Conservation (phyloP, 768 basidiomycete genomes). For the Tremella mesenterica region DNA sequence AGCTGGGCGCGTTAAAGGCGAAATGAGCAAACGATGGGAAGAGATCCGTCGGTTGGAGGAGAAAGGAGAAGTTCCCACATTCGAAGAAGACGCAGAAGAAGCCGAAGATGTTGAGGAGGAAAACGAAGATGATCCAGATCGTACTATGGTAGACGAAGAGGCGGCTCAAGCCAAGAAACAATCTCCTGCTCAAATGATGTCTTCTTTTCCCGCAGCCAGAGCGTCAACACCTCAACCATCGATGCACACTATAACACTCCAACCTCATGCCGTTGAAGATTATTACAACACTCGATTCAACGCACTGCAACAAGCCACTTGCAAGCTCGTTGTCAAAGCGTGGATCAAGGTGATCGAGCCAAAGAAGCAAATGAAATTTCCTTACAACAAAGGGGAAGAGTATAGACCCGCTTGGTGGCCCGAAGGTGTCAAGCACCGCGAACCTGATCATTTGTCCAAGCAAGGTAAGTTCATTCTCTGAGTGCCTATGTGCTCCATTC, state of each 20-base stretch:
- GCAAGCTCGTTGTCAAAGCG: constrained; percentile 45
- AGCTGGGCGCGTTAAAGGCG: constrained; percentile 22
- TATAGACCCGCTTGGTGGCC: constrained; percentile 48
- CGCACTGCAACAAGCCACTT: constrained; percentile 41
- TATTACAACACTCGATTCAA: constrained; percentile 41
- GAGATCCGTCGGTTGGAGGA: constrained; percentile 28
- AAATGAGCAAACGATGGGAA: constrained; percentile 32
- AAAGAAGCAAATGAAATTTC: constrained; percentile 45
- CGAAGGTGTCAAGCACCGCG: constrained; percentile 42
- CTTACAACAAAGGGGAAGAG: constrained; percentile 46
- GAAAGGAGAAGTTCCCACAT: constrained; percentile 23
- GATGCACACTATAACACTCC: constrained; percentile 30
- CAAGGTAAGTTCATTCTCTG: constrained; percentile 32
- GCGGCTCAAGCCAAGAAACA: constrained; percentile 9
- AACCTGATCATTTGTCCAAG: constrained; percentile 47
- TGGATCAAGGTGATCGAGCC: constrained; percentile 49
- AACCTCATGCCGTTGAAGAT: constrained; percentile 23
- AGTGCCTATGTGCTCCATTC: not conserved
- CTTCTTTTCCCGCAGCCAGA: constrained; percentile 22
- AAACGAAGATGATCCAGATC: constrained; percentile 28
- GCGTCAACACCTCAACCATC: constrained; percentile 18
- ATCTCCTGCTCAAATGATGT: constrained; percentile 18
- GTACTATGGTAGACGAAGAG: constrained; percentile 33
- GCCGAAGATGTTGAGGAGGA: constrained; percentile 18
- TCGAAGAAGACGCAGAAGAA: constrained; percentile 26